Conservation (phyloP, 164 flowering plant species). For the Taxillus chinensis region DNA sequence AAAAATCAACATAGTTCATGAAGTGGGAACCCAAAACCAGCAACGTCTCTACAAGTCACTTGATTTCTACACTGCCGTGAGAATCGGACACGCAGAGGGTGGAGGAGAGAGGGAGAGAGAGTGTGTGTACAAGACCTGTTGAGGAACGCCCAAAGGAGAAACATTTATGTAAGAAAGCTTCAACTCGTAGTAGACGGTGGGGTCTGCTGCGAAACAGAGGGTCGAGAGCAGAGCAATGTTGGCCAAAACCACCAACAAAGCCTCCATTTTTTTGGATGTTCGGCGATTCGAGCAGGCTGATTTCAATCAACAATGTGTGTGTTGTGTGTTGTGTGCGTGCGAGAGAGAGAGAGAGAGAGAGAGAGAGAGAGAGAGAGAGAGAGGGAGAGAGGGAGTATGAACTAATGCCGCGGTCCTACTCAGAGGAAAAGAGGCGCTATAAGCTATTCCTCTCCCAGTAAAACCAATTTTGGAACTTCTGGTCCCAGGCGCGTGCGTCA, state of each 20-base stretch:
- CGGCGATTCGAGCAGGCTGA: not conserved
- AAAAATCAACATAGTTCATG: not conserved
- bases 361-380: not conserved
- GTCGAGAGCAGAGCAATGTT: slow-evolving; percentile 22
- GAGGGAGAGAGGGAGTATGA: not conserved
- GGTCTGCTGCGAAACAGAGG: slow-evolving; percentile 45
- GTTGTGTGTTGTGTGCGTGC: not conserved
- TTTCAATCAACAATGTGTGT: not conserved
- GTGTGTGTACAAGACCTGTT: slow-evolving; percentile 44
- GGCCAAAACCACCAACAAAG: slow-evolving; percentile 13
- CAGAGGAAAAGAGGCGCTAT: too few relatives aligned
- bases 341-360: not conserved
- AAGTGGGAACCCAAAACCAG: too few relatives aligned
- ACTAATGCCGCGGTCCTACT: too few relatives aligned
- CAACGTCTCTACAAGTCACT: too few relatives aligned
- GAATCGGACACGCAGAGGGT: not conserved
- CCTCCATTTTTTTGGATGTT: slow-evolving; percentile 15
- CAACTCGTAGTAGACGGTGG: slow-evolving; percentile 35
- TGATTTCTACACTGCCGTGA: too few relatives aligned
- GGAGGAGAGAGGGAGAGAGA: slow-evolving; percentile 5
- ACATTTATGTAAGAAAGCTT: slow-evolving; percentile 50
- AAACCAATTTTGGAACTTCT: too few relatives aligned
- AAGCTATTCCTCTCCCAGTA: too few relatives aligned
- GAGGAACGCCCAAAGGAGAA: slow-evolving; percentile 72
- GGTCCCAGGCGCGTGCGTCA: too few relatives aligned